Percentiles rank a stretch among this genome's conserved stretches.
phyloP scores from a whole-genome alignment of 129 eudicot species.

The Flaveria sonorensis region DNA sequence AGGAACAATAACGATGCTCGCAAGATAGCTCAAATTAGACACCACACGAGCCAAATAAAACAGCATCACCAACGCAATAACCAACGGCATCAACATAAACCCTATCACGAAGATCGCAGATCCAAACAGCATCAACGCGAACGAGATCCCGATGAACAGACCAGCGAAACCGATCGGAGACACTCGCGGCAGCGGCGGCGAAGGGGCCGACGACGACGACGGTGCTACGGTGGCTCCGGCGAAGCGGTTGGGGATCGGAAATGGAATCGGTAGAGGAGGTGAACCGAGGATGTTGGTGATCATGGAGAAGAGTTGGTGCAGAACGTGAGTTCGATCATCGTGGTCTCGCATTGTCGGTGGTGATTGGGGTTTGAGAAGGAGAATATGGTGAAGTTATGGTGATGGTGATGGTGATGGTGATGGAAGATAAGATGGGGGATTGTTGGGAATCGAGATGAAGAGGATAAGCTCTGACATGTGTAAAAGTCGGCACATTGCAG shows the following conservation, averaged over 20 bases:
- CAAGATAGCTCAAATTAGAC: slow-evolving; percentile 44
- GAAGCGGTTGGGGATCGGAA: slow-evolving; percentile 40
- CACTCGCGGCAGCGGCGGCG: slow-evolving; percentile 21
- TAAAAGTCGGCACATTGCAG: background rate
- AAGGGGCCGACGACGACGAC: slow-evolving; percentile 35
- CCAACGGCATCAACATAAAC: slow-evolving; percentile 65
- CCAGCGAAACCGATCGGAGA: slow-evolving; percentile 65
- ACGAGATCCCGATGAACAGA: slow-evolving; percentile 56
- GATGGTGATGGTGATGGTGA: background rate
- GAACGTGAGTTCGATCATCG: slow-evolving; percentile 46
- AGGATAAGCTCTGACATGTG: slow-evolving; percentile 37
- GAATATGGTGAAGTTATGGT: background rate
- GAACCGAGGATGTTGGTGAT: slow-evolving; percentile 56
- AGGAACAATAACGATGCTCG: slow-evolving; percentile 45
- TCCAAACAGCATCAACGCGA: slow-evolving; percentile 74
- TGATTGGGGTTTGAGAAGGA: background rate
- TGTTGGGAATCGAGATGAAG: slow-evolving; percentile 38
- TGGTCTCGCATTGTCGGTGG: slow-evolving; percentile 34
- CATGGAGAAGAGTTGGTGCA: slow-evolving; percentile 53
- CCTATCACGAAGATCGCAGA: slow-evolving; percentile 63
- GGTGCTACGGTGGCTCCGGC: slow-evolving; percentile 30
- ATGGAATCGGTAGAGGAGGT: slow-evolving; percentile 50
- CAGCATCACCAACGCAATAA: slow-evolving; percentile 48
- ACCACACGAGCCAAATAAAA: slow-evolving; percentile 57
- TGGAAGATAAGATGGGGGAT: slow-evolving; percentile 20